Conservation (phyloP, 2,329 filamentous ascomycete species). For the Byssoonygena ceratinophila region DNA sequence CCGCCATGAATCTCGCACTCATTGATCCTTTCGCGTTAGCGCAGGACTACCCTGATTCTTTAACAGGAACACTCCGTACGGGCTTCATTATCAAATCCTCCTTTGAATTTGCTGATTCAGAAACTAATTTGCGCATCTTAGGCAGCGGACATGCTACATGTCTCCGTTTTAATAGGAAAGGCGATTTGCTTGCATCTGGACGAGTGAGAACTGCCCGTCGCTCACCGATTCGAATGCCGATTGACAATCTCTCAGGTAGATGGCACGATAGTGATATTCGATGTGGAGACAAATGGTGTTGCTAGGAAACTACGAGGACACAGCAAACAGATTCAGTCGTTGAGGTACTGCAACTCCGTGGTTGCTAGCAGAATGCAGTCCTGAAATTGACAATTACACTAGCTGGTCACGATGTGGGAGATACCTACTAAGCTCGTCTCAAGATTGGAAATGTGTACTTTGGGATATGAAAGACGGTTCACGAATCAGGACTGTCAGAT, state of each 20-base stretch:
- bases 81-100: constrained; percentile 26
- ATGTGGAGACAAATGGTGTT: constrained; percentile 93
- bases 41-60: constrained; percentile 79
- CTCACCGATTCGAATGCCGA: not conserved
- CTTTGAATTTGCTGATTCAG: not conserved
- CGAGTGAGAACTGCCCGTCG: constrained; percentile 45
- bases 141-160: constrained; percentile 55
- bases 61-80: constrained; percentile 73
- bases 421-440: constrained; percentile 82
- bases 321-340: constrained; percentile 81
- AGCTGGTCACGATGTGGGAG: constrained; percentile 87
- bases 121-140: constrained; percentile 21
- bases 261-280: constrained; percentile 90
- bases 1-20: constrained; percentile 58
- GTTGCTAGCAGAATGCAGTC: not conserved
- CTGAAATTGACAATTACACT: not conserved
- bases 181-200: constrained; percentile 88
- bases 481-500: constrained; percentile 72
- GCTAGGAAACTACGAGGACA: constrained; percentile 89
- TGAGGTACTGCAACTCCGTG: constrained; percentile 45
- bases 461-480: constrained; percentile 76
- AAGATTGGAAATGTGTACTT: constrained; percentile 92
- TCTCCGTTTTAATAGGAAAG: constrained; percentile 81
- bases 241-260: constrained; percentile 46
- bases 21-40: constrained; percentile 61